A percentile compares a stretch with the other conserved stretches of the same genome.
These are phyloP conservation scores for Pichia thaimueangensis DNA, from an alignment of 805 yeast genomes.

Conservation along the genomic window DNA sequence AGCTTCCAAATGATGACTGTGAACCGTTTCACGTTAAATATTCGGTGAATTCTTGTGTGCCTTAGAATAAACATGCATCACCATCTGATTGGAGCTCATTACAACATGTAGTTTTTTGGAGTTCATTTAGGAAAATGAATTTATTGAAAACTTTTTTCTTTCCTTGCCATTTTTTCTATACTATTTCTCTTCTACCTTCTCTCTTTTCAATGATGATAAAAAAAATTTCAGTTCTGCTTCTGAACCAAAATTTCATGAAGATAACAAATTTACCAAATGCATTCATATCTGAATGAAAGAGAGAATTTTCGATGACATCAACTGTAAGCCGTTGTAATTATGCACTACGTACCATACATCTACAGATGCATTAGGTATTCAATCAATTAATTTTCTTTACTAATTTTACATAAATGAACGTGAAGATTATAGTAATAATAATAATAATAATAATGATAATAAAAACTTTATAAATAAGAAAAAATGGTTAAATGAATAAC, in stretches of 20 bases:
- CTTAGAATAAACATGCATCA: conserved; percentile 93
- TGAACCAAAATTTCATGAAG: conserved; percentile 70
- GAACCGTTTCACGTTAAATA: conserved; percentile 27
- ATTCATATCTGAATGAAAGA: conserved; percentile 41
- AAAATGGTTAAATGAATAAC: too few relatives aligned
- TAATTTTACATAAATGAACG: too few relatives aligned
- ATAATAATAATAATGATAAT: too few relatives aligned
- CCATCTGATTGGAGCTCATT: conserved; percentile 66
- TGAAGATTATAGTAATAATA: too few relatives aligned
- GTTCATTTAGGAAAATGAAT: conserved; percentile 1
- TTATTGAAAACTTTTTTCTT: not conserved
- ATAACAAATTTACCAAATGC: conserved; percentile 63
- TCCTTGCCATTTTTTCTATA: too few relatives aligned
- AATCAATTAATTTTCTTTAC: too few relatives aligned
- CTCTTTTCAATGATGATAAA: conserved; percentile 54
- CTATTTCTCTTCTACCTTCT: conserved; percentile 2
- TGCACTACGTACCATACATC: too few relatives aligned
- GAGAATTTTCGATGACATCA: too few relatives aligned
- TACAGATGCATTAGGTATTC: too few relatives aligned
- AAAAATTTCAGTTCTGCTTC: conserved; percentile 92
- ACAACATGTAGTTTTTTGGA: not conserved
- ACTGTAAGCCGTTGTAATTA: too few relatives aligned
- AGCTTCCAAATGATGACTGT: conserved; percentile 33
- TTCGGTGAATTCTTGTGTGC: conserved; percentile 46
- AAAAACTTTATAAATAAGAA: too few relatives aligned